Conservation (phyloP, 148 eudicot species). For the Linanthus parryae region DNA sequence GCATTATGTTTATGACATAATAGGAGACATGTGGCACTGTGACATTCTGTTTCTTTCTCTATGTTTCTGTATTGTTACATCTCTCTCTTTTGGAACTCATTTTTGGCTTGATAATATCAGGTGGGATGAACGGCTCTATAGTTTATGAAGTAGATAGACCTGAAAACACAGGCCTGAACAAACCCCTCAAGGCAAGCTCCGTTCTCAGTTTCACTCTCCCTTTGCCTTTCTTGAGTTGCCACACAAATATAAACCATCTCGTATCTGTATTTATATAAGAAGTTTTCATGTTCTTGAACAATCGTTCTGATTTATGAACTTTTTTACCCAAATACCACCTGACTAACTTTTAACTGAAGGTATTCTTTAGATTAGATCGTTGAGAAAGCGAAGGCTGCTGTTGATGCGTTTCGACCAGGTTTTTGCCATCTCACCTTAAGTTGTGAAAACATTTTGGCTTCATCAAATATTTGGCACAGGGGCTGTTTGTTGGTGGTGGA, state of each 20-base stretch:
- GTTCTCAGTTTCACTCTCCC: neutral
- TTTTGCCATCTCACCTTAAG: constrained; percentile 4
- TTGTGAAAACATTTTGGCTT: neutral
- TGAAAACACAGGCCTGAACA: constrained; percentile 76
- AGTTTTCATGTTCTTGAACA: constrained; percentile 9
- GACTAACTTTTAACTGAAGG: constrained; percentile 43
- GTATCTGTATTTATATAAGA: neutral
- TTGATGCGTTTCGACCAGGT: constrained; percentile 66
- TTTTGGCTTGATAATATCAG: constrained; percentile 28
- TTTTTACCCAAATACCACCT: constrained; percentile 16
- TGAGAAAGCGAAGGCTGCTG: constrained; percentile 66
- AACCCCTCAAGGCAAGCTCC: constrained; percentile 63
- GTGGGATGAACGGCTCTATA: constrained; percentile 98
- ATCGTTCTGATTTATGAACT: constrained; percentile 16
- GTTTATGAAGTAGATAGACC: constrained; percentile 84
- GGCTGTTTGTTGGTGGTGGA: neutral
- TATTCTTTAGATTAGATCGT: constrained; percentile 62
- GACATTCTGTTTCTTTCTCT: neutral
- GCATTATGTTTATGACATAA: too few species aligned
- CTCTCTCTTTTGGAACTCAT: constrained; percentile 3
- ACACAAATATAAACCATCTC: neutral
- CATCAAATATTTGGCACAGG: neutral
- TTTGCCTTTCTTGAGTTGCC: too few species aligned
- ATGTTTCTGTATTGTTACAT: neutral
- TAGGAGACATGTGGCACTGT: too few species aligned